Percentiles rank a stretch among this genome's conserved stretches.
phyloP scores from a whole-genome alignment of 352 stramenopile genomes.

The Vaucheria bursata region DNA sequence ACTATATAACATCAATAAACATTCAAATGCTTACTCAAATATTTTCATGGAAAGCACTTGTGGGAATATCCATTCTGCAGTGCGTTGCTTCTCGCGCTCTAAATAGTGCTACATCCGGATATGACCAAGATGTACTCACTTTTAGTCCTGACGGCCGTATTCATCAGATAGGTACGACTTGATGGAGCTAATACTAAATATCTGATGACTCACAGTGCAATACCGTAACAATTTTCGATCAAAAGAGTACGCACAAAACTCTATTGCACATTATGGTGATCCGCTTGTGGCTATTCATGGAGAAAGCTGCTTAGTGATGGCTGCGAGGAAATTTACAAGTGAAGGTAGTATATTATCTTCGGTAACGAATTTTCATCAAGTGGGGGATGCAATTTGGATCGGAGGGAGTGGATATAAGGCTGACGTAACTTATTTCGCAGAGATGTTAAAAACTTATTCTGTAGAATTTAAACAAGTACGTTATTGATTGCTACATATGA shows the following conservation, averaged over 20 bases:
- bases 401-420: not conserved
- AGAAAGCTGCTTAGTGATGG: not conserved
- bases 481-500: no score
- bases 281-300: not conserved
- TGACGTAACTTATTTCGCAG: not conserved
- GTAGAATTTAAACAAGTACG: not conserved
- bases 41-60: no score
- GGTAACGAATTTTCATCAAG: not conserved
- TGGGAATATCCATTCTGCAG: no score
- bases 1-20: no score
- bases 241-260: not conserved
- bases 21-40: no score
- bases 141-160: not conserved
- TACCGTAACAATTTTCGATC: no score
- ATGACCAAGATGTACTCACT: no score
- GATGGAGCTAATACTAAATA: no score
- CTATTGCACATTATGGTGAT: not conserved
- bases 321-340: not conserved
- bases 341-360: not conserved
- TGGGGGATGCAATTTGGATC: not conserved
- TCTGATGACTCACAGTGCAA: no score
- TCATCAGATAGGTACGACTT: not conserved
- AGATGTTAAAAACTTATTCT: not conserved
- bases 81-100: no score
- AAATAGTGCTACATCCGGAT: no score